Base-by-base conservation (phyloP, 78 protist species). In the Chrysochromulina tobinii region DNA sequence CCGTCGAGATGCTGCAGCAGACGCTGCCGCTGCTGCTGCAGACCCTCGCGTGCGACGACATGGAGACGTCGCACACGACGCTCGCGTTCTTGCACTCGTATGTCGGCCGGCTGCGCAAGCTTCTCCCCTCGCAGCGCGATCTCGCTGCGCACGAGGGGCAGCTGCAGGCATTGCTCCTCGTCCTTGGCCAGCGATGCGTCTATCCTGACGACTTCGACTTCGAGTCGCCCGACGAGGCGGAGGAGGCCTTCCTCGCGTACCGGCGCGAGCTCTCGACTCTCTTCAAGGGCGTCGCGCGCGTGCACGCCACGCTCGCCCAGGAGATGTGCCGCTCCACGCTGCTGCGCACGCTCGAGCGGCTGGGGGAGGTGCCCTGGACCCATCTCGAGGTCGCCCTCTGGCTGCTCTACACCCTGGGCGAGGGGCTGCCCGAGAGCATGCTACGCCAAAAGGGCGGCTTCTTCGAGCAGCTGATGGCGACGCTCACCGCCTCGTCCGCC, bases 281-380 rank as follows among this genome's bases (percentile, higher is more conserved):
- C 48, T 79, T 79, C 87, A 21, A 27, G 9, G 38, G 25, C 51
- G 87, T 14, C 27, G 87, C 87, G 27, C 87, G 87, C 64, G 87
- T 79, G 21, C 59, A 79, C 17, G 50, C n/a, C 4, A 1, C 58
- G 18, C 83, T 75, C n/a, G 83, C 83, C 58, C 25, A 11, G 57
- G 57, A 4, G 23, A 50, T 75, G 4, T 54, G 38, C 87, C 18
- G n/a, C 8, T 7, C 21, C 50, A 54, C 61, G 2, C 64, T 79
- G 14, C 59, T 5, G 50, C 23, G 38, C 50, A 54, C 51, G 51
- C 87, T 79, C 48, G n/a, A 15, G 64, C 15, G 51, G 64, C 12
- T 1, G 14, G 61, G 2, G 50, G 57, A 3, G 25, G 57, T 23
- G 64, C 61, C 3, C 9, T 79, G 61, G 48, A 0, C 64, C 3